These are phyloP conservation scores for Bassia scoparia DNA, from an alignment of 148 eudicot genomes.

Conservation along the genomic window DNA sequence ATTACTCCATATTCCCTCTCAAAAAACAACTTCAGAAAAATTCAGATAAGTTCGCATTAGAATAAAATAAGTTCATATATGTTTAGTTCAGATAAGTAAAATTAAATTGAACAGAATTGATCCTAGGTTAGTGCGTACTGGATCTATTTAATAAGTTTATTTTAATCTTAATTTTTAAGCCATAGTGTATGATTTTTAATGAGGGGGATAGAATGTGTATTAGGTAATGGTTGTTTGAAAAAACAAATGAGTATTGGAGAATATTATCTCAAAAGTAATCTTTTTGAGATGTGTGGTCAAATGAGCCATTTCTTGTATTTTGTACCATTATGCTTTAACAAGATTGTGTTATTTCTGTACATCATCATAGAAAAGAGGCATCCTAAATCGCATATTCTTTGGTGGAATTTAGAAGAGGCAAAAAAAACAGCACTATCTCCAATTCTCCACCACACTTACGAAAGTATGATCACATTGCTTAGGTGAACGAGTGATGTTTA, in stretches of 20 bases:
- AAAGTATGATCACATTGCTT: not conserved
- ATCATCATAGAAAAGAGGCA: not conserved
- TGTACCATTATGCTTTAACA: slow-evolving; percentile 17
- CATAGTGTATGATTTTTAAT: too few relatives aligned
- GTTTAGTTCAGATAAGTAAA: too few relatives aligned
- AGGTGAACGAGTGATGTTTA: slow-evolving; percentile 1
- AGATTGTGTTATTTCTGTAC: not conserved
- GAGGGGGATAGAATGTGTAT: too few relatives aligned
- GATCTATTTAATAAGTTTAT: too few relatives aligned
- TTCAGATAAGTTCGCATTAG: too few relatives aligned
- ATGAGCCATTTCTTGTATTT: not conserved
- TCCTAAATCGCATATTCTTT: slow-evolving; percentile 29
- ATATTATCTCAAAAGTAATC: not conserved
- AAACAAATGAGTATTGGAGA: not conserved
- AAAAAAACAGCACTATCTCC: slow-evolving; percentile 13
- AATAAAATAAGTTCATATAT: too few relatives aligned
- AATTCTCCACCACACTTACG: slow-evolving; percentile 7
- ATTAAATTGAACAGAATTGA: too few relatives aligned
- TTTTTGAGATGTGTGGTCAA: slow-evolving; percentile 15
- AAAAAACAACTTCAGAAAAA: too few relatives aligned
- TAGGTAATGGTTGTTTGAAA: not conserved
- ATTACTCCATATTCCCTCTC: too few relatives aligned
- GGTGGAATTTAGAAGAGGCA: slow-evolving; percentile 4
- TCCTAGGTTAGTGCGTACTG: too few relatives aligned
- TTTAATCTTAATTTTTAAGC: too few relatives aligned